These are phyloP conservation scores for Paralagenidium karlingii DNA, from an alignment of 352 stramenopile genomes.

Conservation along the genomic window DNA sequence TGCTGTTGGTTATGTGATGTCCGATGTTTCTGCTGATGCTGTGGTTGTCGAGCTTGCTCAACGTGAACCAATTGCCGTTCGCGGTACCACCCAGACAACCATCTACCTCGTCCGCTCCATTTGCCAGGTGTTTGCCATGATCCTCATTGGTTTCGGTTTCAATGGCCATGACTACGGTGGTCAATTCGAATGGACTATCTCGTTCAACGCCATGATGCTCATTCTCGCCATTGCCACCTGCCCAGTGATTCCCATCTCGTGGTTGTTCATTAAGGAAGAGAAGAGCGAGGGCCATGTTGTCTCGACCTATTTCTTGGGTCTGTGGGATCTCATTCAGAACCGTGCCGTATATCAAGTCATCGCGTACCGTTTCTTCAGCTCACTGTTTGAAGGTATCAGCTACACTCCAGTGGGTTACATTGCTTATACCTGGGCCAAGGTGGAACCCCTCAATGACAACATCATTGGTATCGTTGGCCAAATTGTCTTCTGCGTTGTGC, in stretches of 20 bases:
- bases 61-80: constrained; percentile 27
- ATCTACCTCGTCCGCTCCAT: constrained; percentile 23
- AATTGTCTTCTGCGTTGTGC: constrained; percentile 32
- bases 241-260: constrained; percentile 14
- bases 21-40: constrained; percentile 74
- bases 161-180: constrained; percentile 47
- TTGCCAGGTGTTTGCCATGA: constrained; percentile 21
- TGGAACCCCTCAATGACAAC: constrained; percentile 33
- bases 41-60: constrained; percentile 52
- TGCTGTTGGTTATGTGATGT: constrained; percentile 77
- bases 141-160: constrained; percentile 49
- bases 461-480: constrained; percentile 32
- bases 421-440: constrained; percentile 40
- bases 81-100: constrained; percentile 23
- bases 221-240: constrained; percentile 7
- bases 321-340: constrained; percentile 52
- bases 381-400: constrained; percentile 37
- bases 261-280: constrained; percentile 8
- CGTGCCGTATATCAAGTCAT: constrained; percentile 71
- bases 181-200: constrained; percentile 29
- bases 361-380: constrained; percentile 42
- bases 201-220: constrained; percentile 34
- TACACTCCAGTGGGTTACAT: constrained; percentile 30
- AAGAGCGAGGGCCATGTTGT: constrained; percentile 19
- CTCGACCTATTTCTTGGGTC: constrained; percentile 8